These are phyloP conservation scores for Micractinium conductrix DNA, from an alignment of 139 green algal genomes.

Conservation along the genomic window DNA sequence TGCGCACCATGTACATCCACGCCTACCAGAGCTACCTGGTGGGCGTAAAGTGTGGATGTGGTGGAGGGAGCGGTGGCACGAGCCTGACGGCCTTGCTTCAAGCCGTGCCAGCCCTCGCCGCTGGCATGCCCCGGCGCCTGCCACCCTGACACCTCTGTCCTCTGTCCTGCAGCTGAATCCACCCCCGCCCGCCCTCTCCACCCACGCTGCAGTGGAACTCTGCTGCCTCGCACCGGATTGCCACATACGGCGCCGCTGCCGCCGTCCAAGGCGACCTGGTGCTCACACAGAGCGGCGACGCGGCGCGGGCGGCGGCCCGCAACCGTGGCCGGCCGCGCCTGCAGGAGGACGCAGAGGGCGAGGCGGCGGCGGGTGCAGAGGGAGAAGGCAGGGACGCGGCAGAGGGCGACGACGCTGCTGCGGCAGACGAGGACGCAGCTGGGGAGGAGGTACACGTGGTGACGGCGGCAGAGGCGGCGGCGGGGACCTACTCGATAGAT, in stretches of 20 bases:
- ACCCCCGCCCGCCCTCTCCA: too few species aligned
- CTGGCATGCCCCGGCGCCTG: too few species aligned
- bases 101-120: too few species aligned
- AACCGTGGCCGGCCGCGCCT: neutral
- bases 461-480: conserved; percentile 73
- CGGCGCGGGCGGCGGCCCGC: neutral
- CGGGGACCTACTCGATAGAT: conserved; percentile 59
- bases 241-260: conserved; percentile 51
- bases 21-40: conserved; percentile 88
- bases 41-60: too few species aligned
- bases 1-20: conserved; percentile 94
- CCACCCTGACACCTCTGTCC: too few species aligned
- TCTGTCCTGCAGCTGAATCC: too few species aligned
- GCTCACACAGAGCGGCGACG: conserved; percentile 4
- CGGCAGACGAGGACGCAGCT: neutral
- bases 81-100: too few species aligned
- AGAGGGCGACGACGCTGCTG: neutral
- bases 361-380: neutral
- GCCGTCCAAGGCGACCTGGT: conserved; percentile 80
- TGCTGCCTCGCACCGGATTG: conserved; percentile 54
- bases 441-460: conserved; percentile 67
- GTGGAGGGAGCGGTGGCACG: too few species aligned
- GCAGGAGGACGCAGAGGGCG: neutral
- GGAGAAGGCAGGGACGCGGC: conserved; percentile 12
- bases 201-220: conserved; percentile 75